These are phyloP conservation scores for Lepidium didymum DNA, from an alignment of 345 rosid genomes.

Conservation along the genomic window DNA sequence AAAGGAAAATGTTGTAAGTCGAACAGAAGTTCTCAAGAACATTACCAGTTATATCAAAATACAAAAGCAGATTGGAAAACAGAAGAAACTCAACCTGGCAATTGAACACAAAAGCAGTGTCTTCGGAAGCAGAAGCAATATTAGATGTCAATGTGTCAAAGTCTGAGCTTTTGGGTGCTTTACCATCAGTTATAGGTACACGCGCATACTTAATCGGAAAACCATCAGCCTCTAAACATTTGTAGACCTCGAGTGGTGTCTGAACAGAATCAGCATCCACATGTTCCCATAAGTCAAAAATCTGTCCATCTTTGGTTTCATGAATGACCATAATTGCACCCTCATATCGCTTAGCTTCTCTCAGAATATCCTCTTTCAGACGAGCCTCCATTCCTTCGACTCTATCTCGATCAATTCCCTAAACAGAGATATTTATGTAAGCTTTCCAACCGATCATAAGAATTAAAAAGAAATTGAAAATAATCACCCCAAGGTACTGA, in stretches of 20 bases:
- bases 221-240: slow-evolving; percentile 76
- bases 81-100: slow-evolving; percentile 64
- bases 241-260: slow-evolving; percentile 91
- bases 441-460: slow-evolving; percentile 3
- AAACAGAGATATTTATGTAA: slow-evolving; percentile 7
- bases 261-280: slow-evolving; percentile 66
- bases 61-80: background rate
- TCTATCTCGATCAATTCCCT: slow-evolving; percentile 96
- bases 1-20: background rate
- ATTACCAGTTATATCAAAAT: background rate
- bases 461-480: background rate
- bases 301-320: slow-evolving; percentile 76
- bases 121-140: slow-evolving; percentile 83
- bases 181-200: slow-evolving; percentile 95
- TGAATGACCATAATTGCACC: slow-evolving; percentile 98
- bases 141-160: slow-evolving; percentile 70
- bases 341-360: slow-evolving; percentile 76
- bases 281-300: slow-evolving; percentile 89
- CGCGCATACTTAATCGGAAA: slow-evolving; percentile 86
- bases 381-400: slow-evolving; percentile 99
- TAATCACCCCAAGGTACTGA: background rate
- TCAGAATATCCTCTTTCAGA: slow-evolving; percentile 79
- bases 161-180: slow-evolving; percentile 97
- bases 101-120: slow-evolving; percentile 91
- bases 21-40: background rate